These are phyloP conservation scores for Hyphopichia pseudoburtonii DNA, from an alignment of 1,139 yeast genomes.

Conservation along the genomic window DNA sequence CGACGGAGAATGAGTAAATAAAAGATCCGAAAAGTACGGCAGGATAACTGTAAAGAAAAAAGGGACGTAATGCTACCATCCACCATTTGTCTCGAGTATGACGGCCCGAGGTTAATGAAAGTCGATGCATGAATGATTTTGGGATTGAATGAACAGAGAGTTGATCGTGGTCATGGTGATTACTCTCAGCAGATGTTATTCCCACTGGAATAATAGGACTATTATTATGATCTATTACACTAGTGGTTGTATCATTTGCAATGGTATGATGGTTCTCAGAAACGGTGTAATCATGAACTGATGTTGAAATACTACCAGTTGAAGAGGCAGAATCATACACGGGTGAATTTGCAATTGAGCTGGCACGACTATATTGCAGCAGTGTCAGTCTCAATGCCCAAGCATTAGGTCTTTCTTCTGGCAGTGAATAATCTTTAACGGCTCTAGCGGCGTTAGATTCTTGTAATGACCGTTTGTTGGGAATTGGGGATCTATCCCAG, in stretches of 20 bases:
- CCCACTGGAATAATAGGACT: constrained; percentile 21
- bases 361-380: not conserved
- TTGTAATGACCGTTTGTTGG: constrained; percentile 46
- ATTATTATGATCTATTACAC: constrained; percentile 5
- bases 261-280: not conserved
- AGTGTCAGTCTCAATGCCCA: constrained; percentile 27
- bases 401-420: constrained; percentile 32
- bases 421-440: constrained; percentile 29
- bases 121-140: not conserved
- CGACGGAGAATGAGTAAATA: constrained; percentile 57
- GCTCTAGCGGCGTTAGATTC: constrained; percentile 53
- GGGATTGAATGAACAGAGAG: not conserved
- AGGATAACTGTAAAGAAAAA: constrained; percentile 52
- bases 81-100: constrained; percentile 54
- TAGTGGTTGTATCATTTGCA: not conserved
- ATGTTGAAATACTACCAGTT: constrained; percentile 18
- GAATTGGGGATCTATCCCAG: constrained; percentile 59
- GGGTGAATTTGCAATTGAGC: constrained; percentile 9
- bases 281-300: constrained; percentile 10
- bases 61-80: constrained; percentile 59
- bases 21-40: constrained; percentile 54
- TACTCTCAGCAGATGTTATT: constrained; percentile 10
- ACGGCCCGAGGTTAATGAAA: constrained; percentile 41
- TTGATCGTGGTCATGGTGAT: not conserved
- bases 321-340: not conserved